Percentiles rank a stretch among this genome's conserved stretches.
Conservation (phyloP, 2,329 filamentous ascomycete genomes). For the Chaetothyriales sp. region DNA sequence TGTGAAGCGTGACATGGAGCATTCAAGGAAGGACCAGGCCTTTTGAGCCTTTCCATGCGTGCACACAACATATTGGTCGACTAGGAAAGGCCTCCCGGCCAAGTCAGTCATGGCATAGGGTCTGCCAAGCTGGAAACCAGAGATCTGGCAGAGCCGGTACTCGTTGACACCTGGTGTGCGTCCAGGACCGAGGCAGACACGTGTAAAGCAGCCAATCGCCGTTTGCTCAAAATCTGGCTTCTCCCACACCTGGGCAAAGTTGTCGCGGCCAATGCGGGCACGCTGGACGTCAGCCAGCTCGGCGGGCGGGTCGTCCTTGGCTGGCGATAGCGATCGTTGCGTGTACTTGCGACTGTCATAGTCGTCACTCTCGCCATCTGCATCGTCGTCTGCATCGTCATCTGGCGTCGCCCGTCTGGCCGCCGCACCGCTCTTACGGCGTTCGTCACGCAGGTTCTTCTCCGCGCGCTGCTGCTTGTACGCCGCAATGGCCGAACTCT, state of each 20-base stretch:
- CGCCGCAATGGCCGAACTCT: conserved; percentile 57
- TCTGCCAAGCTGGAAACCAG: conserved; percentile 67
- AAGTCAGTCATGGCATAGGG: conserved; percentile 67
- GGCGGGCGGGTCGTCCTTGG: conserved; percentile 53
- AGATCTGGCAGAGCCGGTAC: conserved; percentile 81
- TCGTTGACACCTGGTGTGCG: conserved; percentile 55
- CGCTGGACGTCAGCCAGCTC: conserved; percentile 71
- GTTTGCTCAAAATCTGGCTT: conserved; percentile 75
- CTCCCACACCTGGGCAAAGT: conserved; percentile 84
- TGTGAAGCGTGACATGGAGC: conserved; percentile 73
- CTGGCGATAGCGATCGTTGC: conserved; percentile 33
- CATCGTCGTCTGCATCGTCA: conserved; percentile 46
- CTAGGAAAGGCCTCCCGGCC: conserved; percentile 62
- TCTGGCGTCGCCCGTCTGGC: conserved; percentile 32
- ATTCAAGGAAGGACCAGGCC: conserved; percentile 78
- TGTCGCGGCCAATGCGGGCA: conserved; percentile 65
- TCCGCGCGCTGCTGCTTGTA: conserved; percentile 48
- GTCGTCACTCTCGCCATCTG: conserved; percentile 61
- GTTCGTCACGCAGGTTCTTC: conserved; percentile 36
- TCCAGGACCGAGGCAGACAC: conserved; percentile 69
- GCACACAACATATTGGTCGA: conserved; percentile 69
- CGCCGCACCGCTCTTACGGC: conserved; percentile 28
- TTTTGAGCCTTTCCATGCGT: conserved; percentile 71
- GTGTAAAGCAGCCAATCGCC: conserved; percentile 70
- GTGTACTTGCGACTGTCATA: conserved; percentile 53